phyloP scores from a whole-genome alignment of 139 green algal genomes.

The Parachlorella kessleri region DNA sequence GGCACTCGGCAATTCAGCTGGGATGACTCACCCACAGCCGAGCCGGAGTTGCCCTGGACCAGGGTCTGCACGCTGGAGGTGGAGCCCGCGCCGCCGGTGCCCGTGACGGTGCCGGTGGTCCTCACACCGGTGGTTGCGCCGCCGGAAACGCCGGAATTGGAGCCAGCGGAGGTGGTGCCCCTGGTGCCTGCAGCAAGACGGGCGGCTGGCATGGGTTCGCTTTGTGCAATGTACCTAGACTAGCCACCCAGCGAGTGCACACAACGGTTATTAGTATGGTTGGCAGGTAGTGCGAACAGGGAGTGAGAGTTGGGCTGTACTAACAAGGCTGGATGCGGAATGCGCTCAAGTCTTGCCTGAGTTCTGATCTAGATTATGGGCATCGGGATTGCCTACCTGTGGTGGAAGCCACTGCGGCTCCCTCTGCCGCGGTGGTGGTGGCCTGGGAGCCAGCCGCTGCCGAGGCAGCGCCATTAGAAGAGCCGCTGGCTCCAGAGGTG shows the following conservation, averaged over 20 bases:
- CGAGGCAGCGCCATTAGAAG: too few relatives aligned
- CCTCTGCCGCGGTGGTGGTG: too few relatives aligned
- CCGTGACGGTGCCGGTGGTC: not conserved
- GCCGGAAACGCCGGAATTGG: not conserved
- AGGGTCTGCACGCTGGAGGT: not conserved
- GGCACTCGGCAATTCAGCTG: not conserved
- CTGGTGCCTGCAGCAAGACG: not conserved
- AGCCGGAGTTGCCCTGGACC: not conserved
- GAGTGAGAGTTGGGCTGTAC: not conserved
- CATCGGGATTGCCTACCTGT: too few relatives aligned
- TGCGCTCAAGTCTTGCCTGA: not conserved
- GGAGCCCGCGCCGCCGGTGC: not conserved
- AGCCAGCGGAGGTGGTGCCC: not conserved
- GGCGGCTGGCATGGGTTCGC: too few relatives aligned
- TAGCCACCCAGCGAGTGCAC: not conserved
- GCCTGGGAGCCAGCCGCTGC: too few relatives aligned
- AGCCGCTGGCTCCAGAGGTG: too few relatives aligned
- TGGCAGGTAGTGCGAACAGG: not conserved
- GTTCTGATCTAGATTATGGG: too few relatives aligned
- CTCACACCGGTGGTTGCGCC: not conserved
- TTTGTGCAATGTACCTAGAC: too few relatives aligned
- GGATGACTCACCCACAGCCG: not conserved
- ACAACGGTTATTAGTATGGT: not conserved
- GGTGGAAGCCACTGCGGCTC: too few relatives aligned
- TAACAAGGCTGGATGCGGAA: not conserved